Percentiles rank a stretch among this genome's conserved stretches.
These are phyloP conservation scores for Aphanocladium album DNA, from an alignment of 2,329 filamentous ascomycete genomes.

Conservation along the genomic window DNA sequence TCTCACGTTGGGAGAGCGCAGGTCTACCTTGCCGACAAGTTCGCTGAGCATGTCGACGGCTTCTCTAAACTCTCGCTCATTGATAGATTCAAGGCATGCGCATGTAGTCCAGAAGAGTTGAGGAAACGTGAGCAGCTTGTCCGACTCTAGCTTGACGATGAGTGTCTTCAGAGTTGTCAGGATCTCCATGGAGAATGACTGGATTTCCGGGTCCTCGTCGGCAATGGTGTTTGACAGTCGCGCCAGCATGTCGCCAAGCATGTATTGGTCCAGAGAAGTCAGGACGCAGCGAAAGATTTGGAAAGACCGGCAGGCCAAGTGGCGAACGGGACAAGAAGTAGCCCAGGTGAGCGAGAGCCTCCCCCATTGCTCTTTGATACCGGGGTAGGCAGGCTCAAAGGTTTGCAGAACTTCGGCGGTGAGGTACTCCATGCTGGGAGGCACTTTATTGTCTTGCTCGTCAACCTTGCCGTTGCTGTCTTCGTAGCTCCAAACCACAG, in stretches of 20 bases:
- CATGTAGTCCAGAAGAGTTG: constrained; percentile 98
- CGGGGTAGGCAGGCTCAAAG: constrained; percentile 78
- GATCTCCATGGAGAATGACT: constrained; percentile 97
- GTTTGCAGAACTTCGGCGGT: constrained; percentile 77
- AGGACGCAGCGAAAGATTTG: constrained; percentile 95
- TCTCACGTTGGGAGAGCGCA: constrained; percentile 65
- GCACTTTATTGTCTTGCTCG: constrained; percentile 72
- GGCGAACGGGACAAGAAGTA: constrained; percentile 90
- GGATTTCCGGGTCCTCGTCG: constrained; percentile 88
- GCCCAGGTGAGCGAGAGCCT: constrained; percentile 90
- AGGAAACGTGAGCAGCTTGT: constrained; percentile 81
- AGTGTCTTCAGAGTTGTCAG: constrained; percentile 89
- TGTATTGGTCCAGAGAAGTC: constrained; percentile 82
- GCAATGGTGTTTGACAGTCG: constrained; percentile 95
- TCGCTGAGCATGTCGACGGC: constrained; percentile 87
- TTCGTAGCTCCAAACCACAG: constrained; percentile 90
- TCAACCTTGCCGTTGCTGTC: constrained; percentile 79
- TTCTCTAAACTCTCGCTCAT: constrained; percentile 91
- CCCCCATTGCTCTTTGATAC: constrained; percentile 87
- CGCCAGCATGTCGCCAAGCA: constrained; percentile 96
- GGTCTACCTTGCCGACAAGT: constrained; percentile 76
- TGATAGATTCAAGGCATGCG: constrained; percentile 92
- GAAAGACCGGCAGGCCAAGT: constrained; percentile 93
- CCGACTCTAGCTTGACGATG: constrained; percentile 74
- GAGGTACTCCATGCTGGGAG: constrained; percentile 79